Evolutionary conservation across 2,329 filamentous ascomycete genomes (phyloP).

Genomic region (Ophiosphaerella herpotricha): DNA sequence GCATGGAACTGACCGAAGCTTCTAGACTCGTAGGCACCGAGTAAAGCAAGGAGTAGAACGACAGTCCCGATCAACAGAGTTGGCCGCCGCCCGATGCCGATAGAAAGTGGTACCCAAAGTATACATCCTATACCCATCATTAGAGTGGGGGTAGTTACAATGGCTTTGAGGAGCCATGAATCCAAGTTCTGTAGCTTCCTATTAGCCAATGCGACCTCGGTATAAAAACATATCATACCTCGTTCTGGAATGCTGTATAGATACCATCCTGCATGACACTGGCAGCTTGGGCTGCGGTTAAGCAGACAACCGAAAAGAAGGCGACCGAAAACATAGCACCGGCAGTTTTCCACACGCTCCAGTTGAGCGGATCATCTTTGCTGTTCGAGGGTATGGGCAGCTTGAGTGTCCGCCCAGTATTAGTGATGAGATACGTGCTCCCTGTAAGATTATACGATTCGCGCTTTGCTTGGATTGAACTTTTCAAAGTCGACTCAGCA

Average conservation of each 20-base stretch:
- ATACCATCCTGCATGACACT: constrained; percentile 21
- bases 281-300: constrained; percentile 25
- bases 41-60: constrained; percentile 30
- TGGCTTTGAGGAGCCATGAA: constrained; percentile 30
- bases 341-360: constrained; percentile 25
- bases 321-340: constrained; percentile 23
- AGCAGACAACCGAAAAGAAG: constrained; percentile 15
- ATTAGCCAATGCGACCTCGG: neutral
- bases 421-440: constrained; percentile 31
- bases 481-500: too few species aligned
- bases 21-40: constrained; percentile 31
- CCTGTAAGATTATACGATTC: constrained; percentile 33
- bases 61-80: constrained; percentile 39
- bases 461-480: constrained; percentile 12
- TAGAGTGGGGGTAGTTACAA: constrained; percentile 37
- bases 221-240: constrained; percentile 8
- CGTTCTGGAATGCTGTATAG: constrained; percentile 13
- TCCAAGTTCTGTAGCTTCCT: constrained; percentile 16
- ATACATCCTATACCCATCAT: constrained; percentile 45
- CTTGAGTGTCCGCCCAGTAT: constrained; percentile 25
- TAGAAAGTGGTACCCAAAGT: constrained; percentile 45
- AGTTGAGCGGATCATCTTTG: constrained; percentile 29
- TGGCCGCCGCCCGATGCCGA: constrained; percentile 46
- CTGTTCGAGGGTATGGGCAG: constrained; percentile 33
- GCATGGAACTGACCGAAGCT: constrained; percentile 34